Base-by-base conservation (phyloP, 2,329 filamentous ascomycete genomes). In the Claviceps humidiphila region DNA sequence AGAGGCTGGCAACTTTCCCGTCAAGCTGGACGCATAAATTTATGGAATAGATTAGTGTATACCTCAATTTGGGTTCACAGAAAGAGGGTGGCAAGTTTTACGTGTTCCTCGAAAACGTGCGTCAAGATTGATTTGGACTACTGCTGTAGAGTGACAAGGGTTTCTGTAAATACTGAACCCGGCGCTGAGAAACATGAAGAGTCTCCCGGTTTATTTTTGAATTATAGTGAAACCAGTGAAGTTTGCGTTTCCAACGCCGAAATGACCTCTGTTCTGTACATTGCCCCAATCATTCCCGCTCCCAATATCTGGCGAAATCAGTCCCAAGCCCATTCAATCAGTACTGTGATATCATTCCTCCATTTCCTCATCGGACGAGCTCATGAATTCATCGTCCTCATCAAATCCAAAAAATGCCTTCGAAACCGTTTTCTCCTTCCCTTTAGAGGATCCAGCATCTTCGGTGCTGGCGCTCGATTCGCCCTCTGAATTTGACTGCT, bases 351-450 rank as follows among this genome's bases (percentile, higher is more conserved):
- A 1, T 52, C 24, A 48, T 37, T 17, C 24, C 13, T 37, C 40
- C 30, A 71, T 69, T 13, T 77, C 75, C 38, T 83, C 81, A n/a
- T 82, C 78, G 50, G 78, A 77, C 9, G 78, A 82, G 59, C 81
- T 85, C 77, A 84, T 81, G 56, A 84, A 85, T 60, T 87, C 83
- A 47, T 89, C 85, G 51, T 87, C 84, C 38, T 90, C 85, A 56
- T 89, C 86, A 68, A 89, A 91, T 0, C 85, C 86, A 59, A 84
- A 85, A 61, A 89, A 87, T 0, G 75, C 71, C 60, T 60, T 71
- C 17, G 64, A 63, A 57, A 71, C 71, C 17, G 63, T 63, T 58
- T 71, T 70, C 47, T 54, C 63, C 53, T 69, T 74, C 55, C 14
- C 30, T 38, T 61, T 63, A 11, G 69, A 61, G 38, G 66, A 63